Conservation (phyloP, 768 basidiomycete genomes). For the Gymnopilus junonius region DNA sequence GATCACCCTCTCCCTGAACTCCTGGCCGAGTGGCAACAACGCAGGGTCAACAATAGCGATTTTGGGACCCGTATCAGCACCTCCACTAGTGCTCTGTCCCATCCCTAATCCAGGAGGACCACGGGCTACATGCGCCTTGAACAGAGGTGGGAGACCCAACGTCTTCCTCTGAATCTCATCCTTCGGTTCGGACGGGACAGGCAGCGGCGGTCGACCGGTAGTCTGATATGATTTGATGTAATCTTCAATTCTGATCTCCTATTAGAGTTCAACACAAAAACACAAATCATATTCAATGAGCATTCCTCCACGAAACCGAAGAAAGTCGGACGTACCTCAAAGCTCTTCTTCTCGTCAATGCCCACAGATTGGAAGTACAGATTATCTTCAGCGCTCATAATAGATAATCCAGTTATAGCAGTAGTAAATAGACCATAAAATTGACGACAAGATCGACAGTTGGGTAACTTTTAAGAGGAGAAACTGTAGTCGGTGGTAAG, state of each 20-base stretch:
- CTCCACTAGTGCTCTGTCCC: too few relatives aligned
- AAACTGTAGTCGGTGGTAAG: neutral
- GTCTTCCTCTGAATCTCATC: constrained; percentile 45
- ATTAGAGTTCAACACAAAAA: neutral
- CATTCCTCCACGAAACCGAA: neutral
- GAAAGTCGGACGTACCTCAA: neutral
- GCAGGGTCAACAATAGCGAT: neutral
- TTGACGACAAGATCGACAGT: too few relatives aligned
- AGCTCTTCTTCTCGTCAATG: neutral
- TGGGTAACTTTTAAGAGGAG: neutral
- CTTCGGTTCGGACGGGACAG: constrained; percentile 48
- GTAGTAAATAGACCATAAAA: neutral
- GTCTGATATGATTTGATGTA: constrained; percentile 53
- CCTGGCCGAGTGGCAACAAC: constrained; percentile 24
- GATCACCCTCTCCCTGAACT: constrained; percentile 15
- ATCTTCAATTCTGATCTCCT: constrained; percentile 63
- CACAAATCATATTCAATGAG: too few relatives aligned
- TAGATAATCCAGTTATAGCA: too few relatives aligned
- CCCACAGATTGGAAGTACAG: neutral
- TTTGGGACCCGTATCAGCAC: too few relatives aligned
- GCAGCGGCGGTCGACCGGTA: constrained; percentile 51
- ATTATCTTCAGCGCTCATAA: neutral
- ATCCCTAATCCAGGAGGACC: too few relatives aligned
- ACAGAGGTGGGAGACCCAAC: constrained; percentile 53
- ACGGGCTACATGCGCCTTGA: constrained; percentile 42